Conservation (phyloP, 352 stramenopile species). For the Globisporangium emineosum region DNA sequence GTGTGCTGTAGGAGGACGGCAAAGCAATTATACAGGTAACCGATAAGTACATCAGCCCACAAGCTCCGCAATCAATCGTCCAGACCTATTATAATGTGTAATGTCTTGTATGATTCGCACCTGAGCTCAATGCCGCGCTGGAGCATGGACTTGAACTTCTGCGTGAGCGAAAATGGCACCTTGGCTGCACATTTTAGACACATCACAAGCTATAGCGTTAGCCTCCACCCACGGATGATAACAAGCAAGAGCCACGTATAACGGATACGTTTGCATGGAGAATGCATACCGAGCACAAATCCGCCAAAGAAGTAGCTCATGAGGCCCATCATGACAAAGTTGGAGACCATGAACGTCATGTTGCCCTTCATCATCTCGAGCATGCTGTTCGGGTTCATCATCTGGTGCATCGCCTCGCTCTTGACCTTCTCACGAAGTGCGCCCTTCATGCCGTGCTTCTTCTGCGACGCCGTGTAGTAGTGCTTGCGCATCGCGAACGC, state of each 20-base stretch:
- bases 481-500: slow-evolving; percentile 90
- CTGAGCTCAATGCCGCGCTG: slow-evolving; percentile 96
- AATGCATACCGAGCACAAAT: slow-evolving; percentile 90
- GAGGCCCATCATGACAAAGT: slow-evolving; percentile 99
- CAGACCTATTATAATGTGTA: no score
- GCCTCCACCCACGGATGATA: no score
- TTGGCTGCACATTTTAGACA: slow-evolving; percentile 67
- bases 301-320: slow-evolving; percentile 99
- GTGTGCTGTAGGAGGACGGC: slow-evolving; percentile 77
- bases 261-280: neutral
- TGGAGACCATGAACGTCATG: slow-evolving; percentile 98
- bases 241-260: neutral
- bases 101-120: slow-evolving; percentile 26
- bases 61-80: neutral
- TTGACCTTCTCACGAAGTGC: slow-evolving; percentile 86
- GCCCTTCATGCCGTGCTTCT: slow-evolving; percentile 85
- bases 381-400: slow-evolving; percentile 96
- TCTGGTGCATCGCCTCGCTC: slow-evolving; percentile 90
- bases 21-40: no score
- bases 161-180: slow-evolving; percentile 97
- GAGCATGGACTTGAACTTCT: slow-evolving; percentile 98
- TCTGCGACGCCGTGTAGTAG: slow-evolving; percentile 87
- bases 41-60: neutral
- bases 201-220: neutral
- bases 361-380: slow-evolving; percentile 99